Percentiles rank a stretch among this genome's conserved stretches.
Evolutionary conservation across 768 basidiomycete genomes (phyloP).

Genomic region (Suillus tomentosus): DNA sequence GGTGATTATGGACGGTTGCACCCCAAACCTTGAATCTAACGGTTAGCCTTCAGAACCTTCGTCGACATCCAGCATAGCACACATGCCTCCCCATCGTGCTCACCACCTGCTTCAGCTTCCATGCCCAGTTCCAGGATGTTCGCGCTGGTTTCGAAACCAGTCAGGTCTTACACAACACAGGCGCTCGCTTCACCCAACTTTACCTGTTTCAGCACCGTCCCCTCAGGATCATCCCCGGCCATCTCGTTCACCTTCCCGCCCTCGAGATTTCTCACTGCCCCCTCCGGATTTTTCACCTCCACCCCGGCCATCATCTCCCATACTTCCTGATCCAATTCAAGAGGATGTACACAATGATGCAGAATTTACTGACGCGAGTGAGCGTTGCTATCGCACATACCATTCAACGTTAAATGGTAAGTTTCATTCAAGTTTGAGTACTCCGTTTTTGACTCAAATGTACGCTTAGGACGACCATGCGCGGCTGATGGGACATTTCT

Average conservation of each 20-base stretch:
- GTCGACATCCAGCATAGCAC: not conserved
- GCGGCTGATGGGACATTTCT: conserved; percentile 11
- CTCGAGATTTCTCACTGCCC: not conserved
- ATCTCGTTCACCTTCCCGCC: not conserved
- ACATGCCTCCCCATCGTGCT: not conserved
- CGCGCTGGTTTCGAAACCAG: not conserved
- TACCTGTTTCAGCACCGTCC: not conserved
- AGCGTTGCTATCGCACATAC: not conserved
- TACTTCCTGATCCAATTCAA: not conserved
- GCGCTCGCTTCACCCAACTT: conserved; percentile 1
- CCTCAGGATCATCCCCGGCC: not conserved
- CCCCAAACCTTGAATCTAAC: no score
- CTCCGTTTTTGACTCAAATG: conserved; percentile 3
- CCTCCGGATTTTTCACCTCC: not conserved
- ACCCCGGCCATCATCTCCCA: not conserved
- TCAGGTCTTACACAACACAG: not conserved
- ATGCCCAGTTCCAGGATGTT: not conserved
- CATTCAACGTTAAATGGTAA: conserved; percentile 9
- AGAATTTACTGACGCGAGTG: not conserved
- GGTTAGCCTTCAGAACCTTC: no score
- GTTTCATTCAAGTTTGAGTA: not conserved
- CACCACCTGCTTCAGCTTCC: not conserved
- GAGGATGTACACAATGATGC: not conserved
- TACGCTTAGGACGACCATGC: conserved; percentile 12
- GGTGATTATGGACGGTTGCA: not conserved